Conservation (phyloP, 768 basidiomycete species). For the Cantharellus anzutake region DNA sequence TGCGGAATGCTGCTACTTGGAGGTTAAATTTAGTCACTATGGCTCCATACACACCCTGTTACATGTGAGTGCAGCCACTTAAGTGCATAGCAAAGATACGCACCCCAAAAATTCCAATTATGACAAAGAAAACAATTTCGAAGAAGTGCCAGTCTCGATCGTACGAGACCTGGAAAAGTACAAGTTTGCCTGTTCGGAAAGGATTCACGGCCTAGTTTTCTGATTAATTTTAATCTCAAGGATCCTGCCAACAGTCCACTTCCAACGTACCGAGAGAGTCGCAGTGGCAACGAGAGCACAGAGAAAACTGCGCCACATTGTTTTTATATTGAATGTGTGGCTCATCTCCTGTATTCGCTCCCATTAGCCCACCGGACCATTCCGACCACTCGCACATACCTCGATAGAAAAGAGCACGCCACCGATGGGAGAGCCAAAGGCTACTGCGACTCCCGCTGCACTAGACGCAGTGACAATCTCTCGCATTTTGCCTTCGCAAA, state of each 20-base stretch:
- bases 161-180: slow-evolving; percentile 95
- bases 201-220: slow-evolving; percentile 82
- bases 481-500: slow-evolving; percentile 29
- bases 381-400: slow-evolving; percentile 22
- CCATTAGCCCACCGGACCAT: not conserved
- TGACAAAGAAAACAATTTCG: slow-evolving; percentile 89
- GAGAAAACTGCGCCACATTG: slow-evolving; percentile 97
- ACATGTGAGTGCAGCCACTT: slow-evolving; percentile 1
- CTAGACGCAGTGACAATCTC: slow-evolving; percentile 91
- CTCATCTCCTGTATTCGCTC: slow-evolving; percentile 72
- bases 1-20: slow-evolving; percentile 84
- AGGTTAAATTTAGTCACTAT: slow-evolving; percentile 95
- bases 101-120: slow-evolving; percentile 92
- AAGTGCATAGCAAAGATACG: slow-evolving; percentile 12
- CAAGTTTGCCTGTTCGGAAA: slow-evolving; percentile 92
- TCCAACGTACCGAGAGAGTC: slow-evolving; percentile 60
- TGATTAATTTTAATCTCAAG: not conserved
- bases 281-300: slow-evolving; percentile 95
- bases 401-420: slow-evolving; percentile 97
- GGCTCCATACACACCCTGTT: slow-evolving; percentile 87
- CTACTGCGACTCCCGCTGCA: slow-evolving; percentile 95
- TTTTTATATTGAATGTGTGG: slow-evolving; percentile 87
- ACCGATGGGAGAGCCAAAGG: slow-evolving; percentile 95
- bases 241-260: not conserved
- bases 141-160: slow-evolving; percentile 98